Conservation (phyloP, 2,329 filamentous ascomycete species). For the Penicillium carneum region DNA sequence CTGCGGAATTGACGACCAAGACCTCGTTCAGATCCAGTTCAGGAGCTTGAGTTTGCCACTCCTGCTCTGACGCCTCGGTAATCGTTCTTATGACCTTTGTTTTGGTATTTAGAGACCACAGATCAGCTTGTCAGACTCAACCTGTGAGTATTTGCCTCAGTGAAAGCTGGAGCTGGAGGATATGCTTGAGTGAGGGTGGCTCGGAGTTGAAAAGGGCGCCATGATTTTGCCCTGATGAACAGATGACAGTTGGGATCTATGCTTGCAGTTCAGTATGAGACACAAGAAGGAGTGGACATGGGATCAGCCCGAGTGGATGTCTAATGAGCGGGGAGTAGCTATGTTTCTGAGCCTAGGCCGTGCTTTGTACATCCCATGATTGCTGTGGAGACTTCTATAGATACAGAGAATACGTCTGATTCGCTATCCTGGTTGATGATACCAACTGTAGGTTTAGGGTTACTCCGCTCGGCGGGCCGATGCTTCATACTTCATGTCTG, state of each 20-base stretch:
- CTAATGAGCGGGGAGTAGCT: not conserved
- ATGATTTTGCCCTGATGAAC: not conserved
- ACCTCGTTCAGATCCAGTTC: not conserved
- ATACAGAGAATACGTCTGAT: not conserved
- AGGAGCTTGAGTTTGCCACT: not conserved
- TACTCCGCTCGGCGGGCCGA: not conserved
- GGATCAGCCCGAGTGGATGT: not conserved
- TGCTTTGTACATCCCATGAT: not conserved
- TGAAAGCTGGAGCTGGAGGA: not conserved
- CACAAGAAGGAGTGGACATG: not conserved
- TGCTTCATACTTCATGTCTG: not conserved
- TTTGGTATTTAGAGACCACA: not conserved
- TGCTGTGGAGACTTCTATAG: not conserved
- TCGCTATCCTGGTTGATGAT: not conserved
- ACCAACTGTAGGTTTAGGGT: not conserved
- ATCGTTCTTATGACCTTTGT: not conserved
- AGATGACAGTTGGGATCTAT: not conserved
- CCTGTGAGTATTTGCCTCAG: not conserved
- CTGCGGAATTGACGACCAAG: constrained; percentile 40
- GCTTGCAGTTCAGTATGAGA: not conserved
- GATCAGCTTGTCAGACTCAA: too few relatives aligned
- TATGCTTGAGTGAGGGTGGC: not conserved
- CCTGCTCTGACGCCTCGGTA: not conserved
- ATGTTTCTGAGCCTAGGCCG: not conserved
- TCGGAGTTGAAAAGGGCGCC: not conserved